These are phyloP conservation scores for Claviceps sorghi DNA, from an alignment of 2,329 filamentous ascomycete species.

Conservation along the genomic window DNA sequence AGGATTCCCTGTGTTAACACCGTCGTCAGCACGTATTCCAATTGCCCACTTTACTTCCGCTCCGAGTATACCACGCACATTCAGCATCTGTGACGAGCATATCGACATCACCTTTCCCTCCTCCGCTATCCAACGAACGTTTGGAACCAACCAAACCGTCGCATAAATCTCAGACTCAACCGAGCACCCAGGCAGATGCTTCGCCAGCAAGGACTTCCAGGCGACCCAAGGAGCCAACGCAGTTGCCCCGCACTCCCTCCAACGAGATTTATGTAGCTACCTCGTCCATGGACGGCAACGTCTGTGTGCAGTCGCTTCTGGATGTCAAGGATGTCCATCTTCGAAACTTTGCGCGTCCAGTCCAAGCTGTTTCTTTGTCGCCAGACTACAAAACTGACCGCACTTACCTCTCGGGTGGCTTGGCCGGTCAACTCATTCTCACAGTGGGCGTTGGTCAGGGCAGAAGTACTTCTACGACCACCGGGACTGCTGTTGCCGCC, in stretches of 20 bases:
- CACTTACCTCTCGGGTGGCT: conserved; percentile 79
- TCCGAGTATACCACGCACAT: conserved; percentile 85
- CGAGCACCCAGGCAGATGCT: conserved; percentile 19
- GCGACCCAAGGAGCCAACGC: conserved; percentile 33
- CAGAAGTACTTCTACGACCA: conserved; percentile 75
- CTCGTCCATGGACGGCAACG: conserved; percentile 88
- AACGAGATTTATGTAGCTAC: conserved; percentile 91
- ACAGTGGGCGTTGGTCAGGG: conserved; percentile 70
- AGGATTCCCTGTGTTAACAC: neutral
- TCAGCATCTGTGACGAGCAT: conserved; percentile 79
- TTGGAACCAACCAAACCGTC: conserved; percentile 25
- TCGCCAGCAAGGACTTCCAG: conserved; percentile 37
- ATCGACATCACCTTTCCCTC: conserved; percentile 76
- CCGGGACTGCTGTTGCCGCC: conserved; percentile 64
- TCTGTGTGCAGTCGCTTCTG: conserved; percentile 76
- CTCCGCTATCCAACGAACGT: conserved; percentile 32
- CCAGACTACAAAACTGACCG: conserved; percentile 85
- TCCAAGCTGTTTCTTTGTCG: conserved; percentile 85
- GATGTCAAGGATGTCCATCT: conserved; percentile 83
- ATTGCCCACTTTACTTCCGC: conserved; percentile 62
- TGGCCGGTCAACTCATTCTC: conserved; percentile 74
- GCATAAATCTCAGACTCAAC: conserved; percentile 20
- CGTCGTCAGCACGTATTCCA: conserved; percentile 61
- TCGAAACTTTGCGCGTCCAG: conserved; percentile 83
- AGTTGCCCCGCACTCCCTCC: conserved; percentile 59